phyloP scores from a whole-genome alignment of 306 rosid species.

The Dalbergia cultrata region DNA sequence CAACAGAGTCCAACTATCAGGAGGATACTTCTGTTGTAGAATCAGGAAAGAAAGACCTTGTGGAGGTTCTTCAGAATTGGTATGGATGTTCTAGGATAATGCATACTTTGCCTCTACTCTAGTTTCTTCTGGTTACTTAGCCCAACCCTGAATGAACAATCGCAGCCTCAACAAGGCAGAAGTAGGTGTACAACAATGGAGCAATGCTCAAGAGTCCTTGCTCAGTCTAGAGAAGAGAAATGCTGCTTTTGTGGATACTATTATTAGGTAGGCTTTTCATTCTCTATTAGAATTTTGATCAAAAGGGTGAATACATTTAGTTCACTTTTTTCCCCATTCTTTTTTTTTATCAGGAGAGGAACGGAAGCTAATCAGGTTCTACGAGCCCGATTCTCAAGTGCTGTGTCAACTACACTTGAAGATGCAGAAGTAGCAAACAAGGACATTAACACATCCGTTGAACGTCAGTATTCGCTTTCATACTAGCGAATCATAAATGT shows the following conservation, averaged over 20 bases:
- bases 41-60: constrained; percentile 83
- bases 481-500: constrained; percentile 13
- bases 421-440: constrained; percentile 85
- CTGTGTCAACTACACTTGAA: constrained; percentile 79
- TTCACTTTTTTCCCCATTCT: constrained; percentile 29
- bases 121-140: constrained; percentile 30
- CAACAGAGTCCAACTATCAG: constrained; percentile 79
- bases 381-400: constrained; percentile 77
- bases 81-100: constrained; percentile 43
- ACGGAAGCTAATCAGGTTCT: constrained; percentile 79
- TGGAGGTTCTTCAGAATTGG: constrained; percentile 90
- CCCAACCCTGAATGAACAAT: constrained; percentile 37
- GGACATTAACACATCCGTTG: constrained; percentile 82
- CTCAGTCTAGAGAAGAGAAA: constrained; percentile 76
- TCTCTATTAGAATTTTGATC: neutral
- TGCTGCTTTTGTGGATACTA: constrained; percentile 82
- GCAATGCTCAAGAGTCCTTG: constrained; percentile 92
- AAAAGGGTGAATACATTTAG: constrained; percentile 5
- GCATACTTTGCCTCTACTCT: constrained; percentile 38
- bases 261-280: constrained; percentile 70
- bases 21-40: constrained; percentile 90
- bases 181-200: constrained; percentile 94
- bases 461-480: constrained; percentile 67
- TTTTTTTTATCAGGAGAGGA: constrained; percentile 68
- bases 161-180: constrained; percentile 87